phyloP scores from a whole-genome alignment of 2,329 filamentous ascomycete species.

The Nemania diffusa region DNA sequence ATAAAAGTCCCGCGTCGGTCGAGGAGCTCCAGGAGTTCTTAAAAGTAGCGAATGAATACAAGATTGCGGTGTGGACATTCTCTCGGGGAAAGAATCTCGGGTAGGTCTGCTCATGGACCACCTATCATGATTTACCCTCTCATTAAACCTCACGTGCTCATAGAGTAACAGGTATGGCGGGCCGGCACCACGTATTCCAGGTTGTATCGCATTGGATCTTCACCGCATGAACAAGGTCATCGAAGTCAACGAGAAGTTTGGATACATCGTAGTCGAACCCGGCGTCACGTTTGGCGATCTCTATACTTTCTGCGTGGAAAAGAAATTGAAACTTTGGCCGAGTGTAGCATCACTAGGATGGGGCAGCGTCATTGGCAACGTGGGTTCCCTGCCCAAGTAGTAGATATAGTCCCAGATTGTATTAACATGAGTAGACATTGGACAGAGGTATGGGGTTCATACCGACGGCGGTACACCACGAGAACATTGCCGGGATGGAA shows the following conservation, averaged over 20 bases:
- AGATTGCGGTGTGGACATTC: constrained; percentile 47
- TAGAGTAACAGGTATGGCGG: constrained; percentile 56
- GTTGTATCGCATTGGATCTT: constrained; percentile 58
- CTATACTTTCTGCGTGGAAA: constrained; percentile 54
- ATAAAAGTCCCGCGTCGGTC: constrained; percentile 47
- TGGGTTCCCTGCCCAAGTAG: constrained; percentile 39
- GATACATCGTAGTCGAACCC: constrained; percentile 58
- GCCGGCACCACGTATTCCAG: constrained; percentile 57
- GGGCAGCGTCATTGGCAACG: constrained; percentile 61
- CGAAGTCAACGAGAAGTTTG: constrained; percentile 56
- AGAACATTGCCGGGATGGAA: constrained; percentile 58
- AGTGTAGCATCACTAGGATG: constrained; percentile 61
- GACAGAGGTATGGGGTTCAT: constrained; percentile 56
- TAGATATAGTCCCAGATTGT: background rate
- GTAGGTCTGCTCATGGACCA: constrained; percentile 39
- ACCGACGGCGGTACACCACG: constrained; percentile 54
- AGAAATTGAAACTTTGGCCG: constrained; percentile 58
- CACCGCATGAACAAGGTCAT: constrained; percentile 58
- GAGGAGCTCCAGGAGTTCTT: constrained; percentile 50
- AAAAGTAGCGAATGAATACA: constrained; percentile 44
- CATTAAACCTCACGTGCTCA: background rate
- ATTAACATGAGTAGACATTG: constrained; percentile 47
- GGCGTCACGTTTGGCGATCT: constrained; percentile 60
- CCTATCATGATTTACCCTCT: background rate
- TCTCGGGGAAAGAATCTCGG: constrained; percentile 55